Percentiles rank a stretch among this genome's conserved stretches.
Conservation (phyloP, 257 asterid genomes). For the Fraxinus pennsylvanica region DNA sequence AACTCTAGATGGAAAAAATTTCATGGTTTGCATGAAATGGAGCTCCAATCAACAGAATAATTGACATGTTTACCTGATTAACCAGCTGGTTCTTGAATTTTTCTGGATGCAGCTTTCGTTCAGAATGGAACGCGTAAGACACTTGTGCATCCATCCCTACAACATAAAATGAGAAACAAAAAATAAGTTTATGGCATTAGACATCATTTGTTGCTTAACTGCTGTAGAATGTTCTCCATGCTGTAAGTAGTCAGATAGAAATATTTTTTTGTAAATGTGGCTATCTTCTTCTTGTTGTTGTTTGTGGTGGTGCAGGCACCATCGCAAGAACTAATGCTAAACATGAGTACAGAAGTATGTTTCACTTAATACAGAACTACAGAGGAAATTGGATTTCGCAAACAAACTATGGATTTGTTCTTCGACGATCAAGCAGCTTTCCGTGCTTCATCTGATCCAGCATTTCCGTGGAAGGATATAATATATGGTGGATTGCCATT, state of each 20-base stretch:
- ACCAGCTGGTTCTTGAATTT: constrained; percentile 83
- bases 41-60: neutral
- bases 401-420: neutral
- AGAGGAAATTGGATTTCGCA: neutral
- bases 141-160: constrained; percentile 98
- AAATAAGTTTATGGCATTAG: neutral
- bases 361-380: neutral
- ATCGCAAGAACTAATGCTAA: neutral
- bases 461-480: neutral
- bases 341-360: neutral
- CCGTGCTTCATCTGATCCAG: neutral
- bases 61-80: constrained; percentile 63
- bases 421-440: neutral
- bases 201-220: neutral
- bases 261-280: neutral
- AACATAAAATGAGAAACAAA: constrained; percentile 17
- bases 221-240: neutral
- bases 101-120: constrained; percentile 86
- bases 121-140: constrained; percentile 88
- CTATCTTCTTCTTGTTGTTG: neutral
- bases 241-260: neutral
- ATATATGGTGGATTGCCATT: neutral
- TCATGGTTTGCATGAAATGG: neutral
- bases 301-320: neutral
- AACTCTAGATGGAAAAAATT: neutral